phyloP scores from a whole-genome alignment of 495 filamentous ascomycete species.

The Penicillium paxilli region DNA sequence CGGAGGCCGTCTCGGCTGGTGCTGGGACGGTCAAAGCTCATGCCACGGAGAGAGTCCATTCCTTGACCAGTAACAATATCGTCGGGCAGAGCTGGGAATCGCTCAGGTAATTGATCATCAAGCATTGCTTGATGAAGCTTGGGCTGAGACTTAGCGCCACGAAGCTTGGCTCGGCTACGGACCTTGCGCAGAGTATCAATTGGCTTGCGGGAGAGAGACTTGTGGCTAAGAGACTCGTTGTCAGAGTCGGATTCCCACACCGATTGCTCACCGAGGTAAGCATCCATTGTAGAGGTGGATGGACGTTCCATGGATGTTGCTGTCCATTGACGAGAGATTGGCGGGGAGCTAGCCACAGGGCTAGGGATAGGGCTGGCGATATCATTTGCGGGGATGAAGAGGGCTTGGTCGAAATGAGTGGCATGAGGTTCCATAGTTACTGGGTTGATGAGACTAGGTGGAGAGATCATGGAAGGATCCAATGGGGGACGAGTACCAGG shows the following conservation, averaged over 20 bases:
- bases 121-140: conserved; percentile 30
- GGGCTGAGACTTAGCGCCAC: conserved; percentile 44
- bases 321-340: conserved; percentile 37
- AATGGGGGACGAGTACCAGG: conserved; percentile 33
- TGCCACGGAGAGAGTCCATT: conserved; percentile 10
- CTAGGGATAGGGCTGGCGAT: conserved; percentile 43
- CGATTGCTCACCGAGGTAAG: conserved; percentile 38
- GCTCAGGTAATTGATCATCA: conserved; percentile 25
- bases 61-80: conserved; percentile 12
- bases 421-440: conserved; percentile 47
- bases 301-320: conserved; percentile 41
- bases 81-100: conserved; percentile 37
- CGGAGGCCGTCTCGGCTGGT: conserved; percentile 23
- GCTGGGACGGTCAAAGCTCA: conserved; percentile 23
- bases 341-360: conserved; percentile 34
- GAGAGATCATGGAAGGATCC: conserved; percentile 46
- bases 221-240: conserved; percentile 36
- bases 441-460: conserved; percentile 42
- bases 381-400: conserved; percentile 48
- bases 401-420: conserved; percentile 45
- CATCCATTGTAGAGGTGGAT: conserved; percentile 45
- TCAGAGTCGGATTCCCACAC: conserved; percentile 52
- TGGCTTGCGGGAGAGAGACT: conserved; percentile 39
- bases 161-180: conserved; percentile 47
- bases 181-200: conserved; percentile 49